Percentiles rank a stretch among this genome's conserved stretches.
phyloP scores from a whole-genome alignment of 2,329 filamentous ascomycete species.

The Orbilia blumenaviensis region DNA sequence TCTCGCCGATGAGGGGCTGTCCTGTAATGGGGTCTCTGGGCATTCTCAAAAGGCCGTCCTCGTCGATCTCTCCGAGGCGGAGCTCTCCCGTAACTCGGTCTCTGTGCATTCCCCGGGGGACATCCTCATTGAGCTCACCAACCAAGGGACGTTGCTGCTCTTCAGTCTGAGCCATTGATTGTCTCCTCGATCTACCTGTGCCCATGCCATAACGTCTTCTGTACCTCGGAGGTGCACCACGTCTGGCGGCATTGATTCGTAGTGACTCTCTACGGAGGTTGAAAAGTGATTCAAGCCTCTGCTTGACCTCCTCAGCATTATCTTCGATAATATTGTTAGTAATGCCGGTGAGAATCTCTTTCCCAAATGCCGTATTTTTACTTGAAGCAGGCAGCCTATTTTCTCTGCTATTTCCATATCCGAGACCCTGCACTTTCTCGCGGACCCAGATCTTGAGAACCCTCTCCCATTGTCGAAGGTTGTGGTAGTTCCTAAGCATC shows the following conservation, averaged over 20 bases:
- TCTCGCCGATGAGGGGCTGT: no score
- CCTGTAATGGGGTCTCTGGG: no score
- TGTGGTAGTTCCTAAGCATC: slow-evolving; percentile 11
- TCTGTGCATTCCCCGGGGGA: no score
- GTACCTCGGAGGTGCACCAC: background rate
- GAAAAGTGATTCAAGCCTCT: background rate
- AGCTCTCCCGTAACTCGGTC: no score
- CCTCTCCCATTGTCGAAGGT: slow-evolving; percentile 44
- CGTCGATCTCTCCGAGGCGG: no score
- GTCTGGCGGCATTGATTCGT: background rate
- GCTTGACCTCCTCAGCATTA: background rate
- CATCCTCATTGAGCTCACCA: no score
- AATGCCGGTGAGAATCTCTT: background rate
- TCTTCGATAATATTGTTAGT: slow-evolving; percentile 4
- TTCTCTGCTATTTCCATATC: background rate
- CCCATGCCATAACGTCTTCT: background rate
- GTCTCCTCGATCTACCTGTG: background rate
- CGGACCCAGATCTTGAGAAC: slow-evolving; percentile 7
- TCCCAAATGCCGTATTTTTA: no score
- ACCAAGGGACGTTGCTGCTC: no score
- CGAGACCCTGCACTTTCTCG: background rate
- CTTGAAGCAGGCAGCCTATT: no score
- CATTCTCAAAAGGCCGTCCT: no score
- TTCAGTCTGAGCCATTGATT: no score
- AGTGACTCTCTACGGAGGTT: background rate